These are phyloP conservation scores for Candida oleophila DNA, from an alignment of 805 yeast species.

Conservation along the genomic window DNA sequence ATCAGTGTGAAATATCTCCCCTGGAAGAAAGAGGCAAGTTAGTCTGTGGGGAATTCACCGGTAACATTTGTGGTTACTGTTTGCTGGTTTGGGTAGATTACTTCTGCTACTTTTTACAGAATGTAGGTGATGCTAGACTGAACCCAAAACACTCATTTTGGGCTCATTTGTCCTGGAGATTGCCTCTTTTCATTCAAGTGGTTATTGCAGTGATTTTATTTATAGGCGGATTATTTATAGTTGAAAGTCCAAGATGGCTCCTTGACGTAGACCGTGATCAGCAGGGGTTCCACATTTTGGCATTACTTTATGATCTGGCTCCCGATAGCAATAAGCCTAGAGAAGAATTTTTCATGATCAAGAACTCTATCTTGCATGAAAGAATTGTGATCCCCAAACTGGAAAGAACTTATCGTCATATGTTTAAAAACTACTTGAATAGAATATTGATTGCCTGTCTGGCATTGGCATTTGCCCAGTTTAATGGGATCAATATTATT, in stretches of 20 bases:
- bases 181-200: constrained; percentile 76
- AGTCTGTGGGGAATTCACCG: constrained; percentile 86
- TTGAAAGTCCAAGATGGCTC: constrained; percentile 90
- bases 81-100: constrained; percentile 88
- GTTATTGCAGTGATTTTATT: constrained; percentile 67
- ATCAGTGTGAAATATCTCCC: constrained; percentile 87
- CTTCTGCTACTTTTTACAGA: constrained; percentile 61
- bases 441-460: constrained; percentile 41
- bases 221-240: constrained; percentile 73
- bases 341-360: constrained; percentile 47
- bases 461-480: constrained; percentile 45
- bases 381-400: constrained; percentile 35
- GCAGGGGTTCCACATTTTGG: constrained; percentile 42
- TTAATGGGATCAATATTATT: constrained; percentile 57
- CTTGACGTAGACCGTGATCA: constrained; percentile 74
- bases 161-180: constrained; percentile 63
- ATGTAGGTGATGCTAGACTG: constrained; percentile 43
- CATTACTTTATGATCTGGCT: constrained; percentile 27
- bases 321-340: constrained; percentile 31
- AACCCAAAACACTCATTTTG: constrained; percentile 32
- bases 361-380: constrained; percentile 42
- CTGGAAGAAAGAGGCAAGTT: constrained; percentile 81
- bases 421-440: constrained; percentile 37
- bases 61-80: constrained; percentile 79
- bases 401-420: constrained; percentile 41